Evolutionary conservation across 2,329 filamentous ascomycete species (phyloP).

Genomic region (Xylariales sp.): DNA sequence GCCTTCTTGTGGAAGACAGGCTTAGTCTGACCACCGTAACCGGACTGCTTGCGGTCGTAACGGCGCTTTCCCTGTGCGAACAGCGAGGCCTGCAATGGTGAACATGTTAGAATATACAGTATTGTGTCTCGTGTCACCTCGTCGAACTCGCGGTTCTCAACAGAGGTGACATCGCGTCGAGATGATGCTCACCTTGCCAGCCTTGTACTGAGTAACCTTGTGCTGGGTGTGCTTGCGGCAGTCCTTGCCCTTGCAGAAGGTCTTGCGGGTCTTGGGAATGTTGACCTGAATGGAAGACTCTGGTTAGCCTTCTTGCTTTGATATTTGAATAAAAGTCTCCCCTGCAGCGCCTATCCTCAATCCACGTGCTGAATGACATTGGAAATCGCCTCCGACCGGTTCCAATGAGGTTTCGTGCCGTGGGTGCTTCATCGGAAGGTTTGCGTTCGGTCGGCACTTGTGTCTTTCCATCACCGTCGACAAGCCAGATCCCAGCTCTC

Average conservation of each 20-base stretch:
- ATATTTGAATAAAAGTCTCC: conserved; percentile 9
- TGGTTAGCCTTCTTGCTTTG: conserved; percentile 21
- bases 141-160: not conserved
- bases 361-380: not conserved
- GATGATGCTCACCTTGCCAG: conserved; percentile 79
- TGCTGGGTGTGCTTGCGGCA: conserved; percentile 90
- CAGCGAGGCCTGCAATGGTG: conserved; percentile 71
- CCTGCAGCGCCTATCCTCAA: not conserved
- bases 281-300: conserved; percentile 64
- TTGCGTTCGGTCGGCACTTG: not conserved
- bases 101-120: not conserved
- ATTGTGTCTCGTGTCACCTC: not conserved
- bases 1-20: conserved; percentile 99
- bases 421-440: too few species aligned
- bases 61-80: conserved; percentile 99
- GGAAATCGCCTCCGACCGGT: too few species aligned
- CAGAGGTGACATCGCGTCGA: not conserved
- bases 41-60: conserved; percentile 98
- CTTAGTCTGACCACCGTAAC: conserved; percentile 99
- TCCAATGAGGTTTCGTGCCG: too few species aligned
- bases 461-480: not conserved
- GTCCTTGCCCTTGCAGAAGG: conserved; percentile 95
- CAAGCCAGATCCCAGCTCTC: too few species aligned
- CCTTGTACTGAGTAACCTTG: conserved; percentile 97
- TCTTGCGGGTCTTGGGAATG: conserved; percentile 96